Evolutionary conservation across 257 asterid species (phyloP).

Genomic region (Paraleonurus japonicus): DNA sequence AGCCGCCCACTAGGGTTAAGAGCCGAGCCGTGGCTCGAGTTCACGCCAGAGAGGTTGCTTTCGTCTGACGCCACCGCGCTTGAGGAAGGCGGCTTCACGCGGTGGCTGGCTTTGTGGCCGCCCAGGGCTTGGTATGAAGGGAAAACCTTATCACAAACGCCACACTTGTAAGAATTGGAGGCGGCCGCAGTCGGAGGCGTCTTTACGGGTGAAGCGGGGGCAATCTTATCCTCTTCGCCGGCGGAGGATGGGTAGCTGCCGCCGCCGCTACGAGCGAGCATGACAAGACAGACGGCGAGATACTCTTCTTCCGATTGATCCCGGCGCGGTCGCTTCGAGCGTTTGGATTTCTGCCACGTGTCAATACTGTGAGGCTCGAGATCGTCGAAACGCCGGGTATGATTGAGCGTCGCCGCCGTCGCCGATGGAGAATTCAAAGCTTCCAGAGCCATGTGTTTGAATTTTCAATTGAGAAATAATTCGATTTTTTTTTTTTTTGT

Average conservation of each 20-base stretch:
- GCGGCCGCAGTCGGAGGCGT: conserved; percentile 4
- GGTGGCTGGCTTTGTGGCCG: conserved; percentile 97
- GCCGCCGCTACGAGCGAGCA: conserved; percentile 57
- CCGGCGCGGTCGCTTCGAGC: conserved; percentile 46
- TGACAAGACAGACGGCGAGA: conserved; percentile 65
- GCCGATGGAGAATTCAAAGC: conserved; percentile 42
- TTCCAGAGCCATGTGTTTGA: conserved; percentile 58
- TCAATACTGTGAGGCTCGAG: conserved; percentile 11
- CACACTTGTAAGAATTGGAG: conserved; percentile 44
- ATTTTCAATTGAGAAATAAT: not conserved
- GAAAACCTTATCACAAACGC: conserved; percentile 61
- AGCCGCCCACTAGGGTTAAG: conserved; percentile 59
- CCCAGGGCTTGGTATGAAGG: conserved; percentile 81
- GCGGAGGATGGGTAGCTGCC: not conserved
- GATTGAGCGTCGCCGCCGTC: conserved; percentile 22
- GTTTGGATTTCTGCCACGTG: conserved; percentile 42
- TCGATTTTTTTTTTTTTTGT: not conserved
- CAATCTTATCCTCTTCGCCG: not conserved
- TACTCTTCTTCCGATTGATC: conserved; percentile 50
- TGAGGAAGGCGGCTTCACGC: conserved; percentile 33
- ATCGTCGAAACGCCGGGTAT: conserved; percentile 28
- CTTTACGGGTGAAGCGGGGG: too few species aligned
- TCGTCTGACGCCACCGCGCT: conserved; percentile 30
- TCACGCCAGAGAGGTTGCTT: conserved; percentile 28
- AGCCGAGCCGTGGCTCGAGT: conserved; percentile 24